Base-by-base conservation (phyloP, 352 stramenopile genomes). In the Pythium monospermum region DNA sequence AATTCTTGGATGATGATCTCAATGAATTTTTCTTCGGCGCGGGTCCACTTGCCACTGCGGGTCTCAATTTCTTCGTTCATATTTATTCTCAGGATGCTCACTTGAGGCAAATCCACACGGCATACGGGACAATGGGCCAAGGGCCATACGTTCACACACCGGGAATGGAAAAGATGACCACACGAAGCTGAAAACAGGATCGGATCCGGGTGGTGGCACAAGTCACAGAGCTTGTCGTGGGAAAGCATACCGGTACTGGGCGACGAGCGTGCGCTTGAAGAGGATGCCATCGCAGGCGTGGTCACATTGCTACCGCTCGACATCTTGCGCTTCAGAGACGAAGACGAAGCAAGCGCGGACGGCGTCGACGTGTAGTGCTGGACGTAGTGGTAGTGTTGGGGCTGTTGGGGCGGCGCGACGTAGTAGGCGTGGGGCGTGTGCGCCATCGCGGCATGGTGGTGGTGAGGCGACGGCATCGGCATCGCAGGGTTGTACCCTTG, bases 21-120 rank as follows among this genome's bases (percentile, higher is more conserved):
- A 49, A 94, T 89, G 47, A 91, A 94, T 48, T 91, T 85, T 52
- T 94, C 83, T 51, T 94, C 83, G 15, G 76, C 73, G 23, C 75
- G 75, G 23, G 78, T 94, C 83, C 83, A 94, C 64, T 94, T 94
- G 30, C 83, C 83, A 46, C 75, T 88, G 41, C 83, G 83, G 38
- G 71, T 64, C 41, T 86, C 72, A 31, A 82, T 71, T 50, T 82
- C 66, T 46, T 71, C 65, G 63, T 79, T 83, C 78, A 91, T 91
- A 44, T 91, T 75, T 52, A 91, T 63, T 18, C 53, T 66, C 37
- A 86, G 49, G 41, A 94, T 71, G 30, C 76, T 69, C n/a, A 91
- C 60, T 40, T 83, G 64, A 31, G 76, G 49, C n/a, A 89, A 32
- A 13, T 73, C 69, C 16, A 61, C 63, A 7, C 70, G 68, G 61